Evolutionary conservation across 2,329 filamentous ascomycete genomes (phyloP).

Genomic region (Trichoderma simmonsii): DNA sequence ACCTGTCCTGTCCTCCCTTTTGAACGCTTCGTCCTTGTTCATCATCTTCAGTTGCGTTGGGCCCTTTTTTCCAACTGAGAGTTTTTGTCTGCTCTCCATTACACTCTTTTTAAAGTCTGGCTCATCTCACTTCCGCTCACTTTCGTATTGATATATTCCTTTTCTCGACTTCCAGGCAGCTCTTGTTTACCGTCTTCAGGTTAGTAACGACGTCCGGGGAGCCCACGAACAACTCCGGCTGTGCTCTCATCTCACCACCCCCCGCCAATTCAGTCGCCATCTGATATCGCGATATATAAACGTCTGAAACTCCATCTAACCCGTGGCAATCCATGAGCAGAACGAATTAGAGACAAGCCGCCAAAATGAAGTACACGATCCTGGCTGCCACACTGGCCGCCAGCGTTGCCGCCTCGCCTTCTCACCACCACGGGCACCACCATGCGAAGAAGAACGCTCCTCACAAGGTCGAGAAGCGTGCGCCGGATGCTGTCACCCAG

Average conservation of each 20-base stretch:
- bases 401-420: slow-evolving; percentile 56
- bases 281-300: not conserved
- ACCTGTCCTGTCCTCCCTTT: slow-evolving; percentile 18
- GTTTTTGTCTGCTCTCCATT: slow-evolving; percentile 47
- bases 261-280: not conserved
- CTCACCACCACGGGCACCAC: slow-evolving; percentile 57
- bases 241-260: not conserved
- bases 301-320: not conserved
- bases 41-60: slow-evolving; percentile 32
- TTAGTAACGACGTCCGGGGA: not conserved
- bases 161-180: not conserved
- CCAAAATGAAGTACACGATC: slow-evolving; percentile 47
- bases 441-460: slow-evolving; percentile 52
- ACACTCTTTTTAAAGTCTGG: slow-evolving; percentile 49
- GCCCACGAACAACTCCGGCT: not conserved
- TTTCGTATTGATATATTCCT: not conserved
- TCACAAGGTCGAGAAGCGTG: slow-evolving; percentile 47
- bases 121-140: slow-evolving; percentile 22
- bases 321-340: slow-evolving; percentile 4
- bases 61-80: slow-evolving; percentile 49
- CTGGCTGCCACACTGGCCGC: slow-evolving; percentile 48
- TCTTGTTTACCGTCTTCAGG: not conserved
- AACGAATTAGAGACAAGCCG: not conserved
- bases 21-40: slow-evolving; percentile 23
- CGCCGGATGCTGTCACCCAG: slow-evolving; percentile 45